phyloP scores from a whole-genome alignment of 768 basidiomycete genomes.

The Leccinum longicurvipes region DNA sequence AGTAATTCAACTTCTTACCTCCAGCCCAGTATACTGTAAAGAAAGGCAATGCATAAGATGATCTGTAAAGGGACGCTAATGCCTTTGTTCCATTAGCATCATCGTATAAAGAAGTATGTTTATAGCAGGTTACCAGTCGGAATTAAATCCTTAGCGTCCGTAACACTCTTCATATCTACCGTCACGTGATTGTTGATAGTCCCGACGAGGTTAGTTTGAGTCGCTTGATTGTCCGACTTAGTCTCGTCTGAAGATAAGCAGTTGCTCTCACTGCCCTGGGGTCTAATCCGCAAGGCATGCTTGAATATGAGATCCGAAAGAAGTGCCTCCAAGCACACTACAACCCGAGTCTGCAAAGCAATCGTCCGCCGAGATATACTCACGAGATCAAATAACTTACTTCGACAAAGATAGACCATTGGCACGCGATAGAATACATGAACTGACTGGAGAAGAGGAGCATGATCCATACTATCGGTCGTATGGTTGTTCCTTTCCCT shows the following conservation, averaged over 20 bases:
- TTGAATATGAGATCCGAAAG: conserved; percentile 52
- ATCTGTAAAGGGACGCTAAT: conserved; percentile 3
- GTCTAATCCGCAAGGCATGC: conserved; percentile 56
- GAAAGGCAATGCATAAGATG: conserved; percentile 2
- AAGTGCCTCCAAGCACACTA: conserved; percentile 50
- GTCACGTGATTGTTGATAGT: conserved; percentile 76
- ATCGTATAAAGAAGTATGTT: conserved; percentile 15
- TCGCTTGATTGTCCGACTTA: conserved; percentile 21
- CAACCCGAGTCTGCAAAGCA: conserved; percentile 34
- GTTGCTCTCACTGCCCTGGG: conserved; percentile 1
- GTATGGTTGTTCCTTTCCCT: conserved; percentile 44
- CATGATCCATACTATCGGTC: conserved; percentile 70
- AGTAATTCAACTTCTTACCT: neutral
- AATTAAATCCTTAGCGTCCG: conserved; percentile 14
- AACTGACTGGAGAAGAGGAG: conserved; percentile 48
- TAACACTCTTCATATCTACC: conserved; percentile 29
- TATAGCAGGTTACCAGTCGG: neutral
- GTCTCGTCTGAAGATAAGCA: neutral
- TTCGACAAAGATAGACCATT: conserved; percentile 47
- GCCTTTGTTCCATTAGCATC: conserved; percentile 27
- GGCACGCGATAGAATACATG: conserved; percentile 40
- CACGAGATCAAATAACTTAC: conserved; percentile 7
- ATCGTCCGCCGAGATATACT: neutral
- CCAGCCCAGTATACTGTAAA: conserved; percentile 8
- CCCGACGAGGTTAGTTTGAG: conserved; percentile 52